Evolutionary conservation across 202 grass and related monocot species (phyloP), one percentile per base, ranked within the genome.

Genomic region (Panicum virgatum): DNA sequence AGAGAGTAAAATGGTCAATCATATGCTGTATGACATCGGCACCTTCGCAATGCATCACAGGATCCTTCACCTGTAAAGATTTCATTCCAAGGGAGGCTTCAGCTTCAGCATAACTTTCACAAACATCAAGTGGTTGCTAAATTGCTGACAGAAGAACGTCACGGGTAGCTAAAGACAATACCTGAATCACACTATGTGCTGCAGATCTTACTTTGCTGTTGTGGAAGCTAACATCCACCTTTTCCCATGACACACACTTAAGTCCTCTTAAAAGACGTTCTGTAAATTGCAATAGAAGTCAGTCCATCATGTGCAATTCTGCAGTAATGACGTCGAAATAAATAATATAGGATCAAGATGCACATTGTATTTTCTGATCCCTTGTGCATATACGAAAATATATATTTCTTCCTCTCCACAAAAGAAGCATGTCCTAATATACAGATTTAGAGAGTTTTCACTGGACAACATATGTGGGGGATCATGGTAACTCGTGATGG

Each of bases 131-230:
- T 62, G 19, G 45, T 62, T 25, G 48, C 62, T 53, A 69, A 85
- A 62, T 23, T 74, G 20, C 27, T 63, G 13, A 39, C 22, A 80
- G 23, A 54, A 50, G 30, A 62, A 82, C 1, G 14, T 30, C 12
- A 22, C 2, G 6, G n/a, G 25, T 69, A 82, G 38, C 40, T 23
- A 27, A 79, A 79, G 66, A 44, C 54, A 56, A 56, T 79, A 96
- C 96, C 96, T 98, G 96, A 87, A 98, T 98, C 78, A 93, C 51
- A 52, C 92, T 96, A 73, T 98, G 96, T 81, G 96, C 90, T n/a
- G 92, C 96, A 75, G 85, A 90, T 91, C 89, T 91, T 80, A 85
- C 80, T 86, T 85, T 91, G 83, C 89, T 88, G 12, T 77, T 95
- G 46, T 93, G 90, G 85, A 98, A 98, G 85, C 96, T 96, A 34